Percentiles rank a stretch among this genome's conserved stretches.
phyloP scores from a whole-genome alignment of 2,329 filamentous ascomycete species.

The Phyllosticta citribraziliensis region DNA sequence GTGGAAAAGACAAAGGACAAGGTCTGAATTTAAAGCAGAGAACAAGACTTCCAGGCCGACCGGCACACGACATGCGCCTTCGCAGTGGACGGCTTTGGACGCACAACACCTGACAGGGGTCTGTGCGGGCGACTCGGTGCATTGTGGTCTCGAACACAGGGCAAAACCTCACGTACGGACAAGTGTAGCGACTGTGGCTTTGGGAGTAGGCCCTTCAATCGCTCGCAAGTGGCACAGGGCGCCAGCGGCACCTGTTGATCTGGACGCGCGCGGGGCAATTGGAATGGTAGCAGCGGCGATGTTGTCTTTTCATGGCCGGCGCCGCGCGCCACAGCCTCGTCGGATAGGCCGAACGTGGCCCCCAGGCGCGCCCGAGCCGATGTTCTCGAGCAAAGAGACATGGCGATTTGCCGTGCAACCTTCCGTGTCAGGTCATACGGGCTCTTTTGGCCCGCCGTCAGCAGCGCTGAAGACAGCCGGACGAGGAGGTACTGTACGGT shows the following conservation, averaged over 20 bases:
- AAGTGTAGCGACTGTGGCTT: neutral
- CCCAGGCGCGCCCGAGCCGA: neutral
- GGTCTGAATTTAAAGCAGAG: neutral
- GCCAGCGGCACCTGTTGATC: neutral
- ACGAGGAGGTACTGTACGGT: neutral
- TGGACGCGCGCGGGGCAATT: neutral
- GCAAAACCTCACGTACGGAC: neutral
- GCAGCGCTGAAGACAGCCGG: neutral
- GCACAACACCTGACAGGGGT: neutral
- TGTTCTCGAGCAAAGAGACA: neutral
- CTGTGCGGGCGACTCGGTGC: neutral
- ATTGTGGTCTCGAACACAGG: neutral
- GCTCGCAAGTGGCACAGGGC: neutral
- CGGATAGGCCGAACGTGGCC: constrained; percentile 1
- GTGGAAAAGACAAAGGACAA: neutral
- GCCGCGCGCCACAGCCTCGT: neutral
- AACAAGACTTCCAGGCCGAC: neutral
- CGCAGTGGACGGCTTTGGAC: neutral
- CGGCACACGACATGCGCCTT: constrained; percentile 4
- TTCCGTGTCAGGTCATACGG: constrained; percentile 6
- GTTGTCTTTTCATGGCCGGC: neutral
- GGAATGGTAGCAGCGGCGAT: neutral
- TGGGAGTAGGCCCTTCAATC: neutral
- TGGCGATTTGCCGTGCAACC: constrained; percentile 1
- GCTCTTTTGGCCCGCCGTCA: neutral